Conservation (phyloP, 768 basidiomycete genomes). For the Tulasnella calospora region DNA sequence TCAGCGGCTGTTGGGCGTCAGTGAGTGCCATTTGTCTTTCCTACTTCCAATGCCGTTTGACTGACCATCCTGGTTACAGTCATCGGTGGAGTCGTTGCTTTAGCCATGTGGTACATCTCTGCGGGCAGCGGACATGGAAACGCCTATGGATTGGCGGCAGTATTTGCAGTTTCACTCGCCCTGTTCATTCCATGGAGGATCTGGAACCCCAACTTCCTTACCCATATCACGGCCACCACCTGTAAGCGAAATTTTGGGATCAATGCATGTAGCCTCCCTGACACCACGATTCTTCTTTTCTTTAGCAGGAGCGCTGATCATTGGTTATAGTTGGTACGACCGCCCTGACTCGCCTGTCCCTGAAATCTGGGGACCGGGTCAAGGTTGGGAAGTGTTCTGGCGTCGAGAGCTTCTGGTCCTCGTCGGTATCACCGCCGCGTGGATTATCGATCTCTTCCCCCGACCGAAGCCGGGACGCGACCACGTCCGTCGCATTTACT, state of each 20-base stretch:
- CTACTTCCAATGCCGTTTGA: not conserved
- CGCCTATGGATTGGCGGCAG: conserved; percentile 17
- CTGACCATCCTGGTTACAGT: not conserved
- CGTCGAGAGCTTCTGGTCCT: conserved; percentile 10
- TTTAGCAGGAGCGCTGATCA: conserved; percentile 6
- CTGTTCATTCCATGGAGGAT: conserved; percentile 16
- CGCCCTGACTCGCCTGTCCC: conserved; percentile 13
- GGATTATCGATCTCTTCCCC: conserved; percentile 22
- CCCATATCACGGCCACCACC: conserved; percentile 17
- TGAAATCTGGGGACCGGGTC: not conserved
- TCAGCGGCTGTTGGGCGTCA: conserved; percentile 7
- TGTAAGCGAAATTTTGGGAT: not conserved
- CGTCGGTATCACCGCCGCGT: conserved; percentile 19
- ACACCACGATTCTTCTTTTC: no score
- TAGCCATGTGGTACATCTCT: conserved; percentile 24
- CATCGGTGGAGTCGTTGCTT: conserved; percentile 14
- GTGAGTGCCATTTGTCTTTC: not conserved
- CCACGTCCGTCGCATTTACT: conserved; percentile 12
- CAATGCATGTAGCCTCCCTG: not conserved
- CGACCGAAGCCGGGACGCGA: conserved; percentile 22
- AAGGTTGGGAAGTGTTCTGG: conserved; percentile 21
- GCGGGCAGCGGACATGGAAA: conserved; percentile 24
- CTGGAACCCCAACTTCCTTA: conserved; percentile 19
- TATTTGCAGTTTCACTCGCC: conserved; percentile 7
- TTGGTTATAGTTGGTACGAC: conserved; percentile 25